Evolutionary conservation across 2,329 filamentous ascomycete genomes (phyloP).

Genomic region (Diaporthe ilicicola): DNA sequence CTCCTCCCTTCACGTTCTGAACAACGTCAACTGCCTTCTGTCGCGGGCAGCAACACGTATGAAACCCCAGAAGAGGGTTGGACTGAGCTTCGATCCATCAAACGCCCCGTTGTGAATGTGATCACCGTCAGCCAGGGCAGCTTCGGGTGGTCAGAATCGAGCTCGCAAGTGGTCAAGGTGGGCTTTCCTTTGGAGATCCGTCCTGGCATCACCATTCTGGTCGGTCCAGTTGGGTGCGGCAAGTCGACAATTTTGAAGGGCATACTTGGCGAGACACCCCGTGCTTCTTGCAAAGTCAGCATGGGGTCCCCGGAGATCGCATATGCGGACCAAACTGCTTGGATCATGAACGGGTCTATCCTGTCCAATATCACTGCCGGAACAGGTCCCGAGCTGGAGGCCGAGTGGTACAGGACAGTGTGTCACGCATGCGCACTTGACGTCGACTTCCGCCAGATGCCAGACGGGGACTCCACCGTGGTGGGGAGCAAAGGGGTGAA

Average conservation of each 20-base stretch:
- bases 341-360: conserved; percentile 44
- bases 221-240: conserved; percentile 48
- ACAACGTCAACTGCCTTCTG: conserved; percentile 10
- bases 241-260: conserved; percentile 46
- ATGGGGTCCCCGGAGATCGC: conserved; percentile 35
- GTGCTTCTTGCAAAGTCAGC: conserved; percentile 35
- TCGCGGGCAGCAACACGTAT: rapidly evolving
- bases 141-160: conserved; percentile 31
- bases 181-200: conserved; percentile 9
- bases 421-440: conserved; percentile 48
- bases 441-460: conserved; percentile 44
- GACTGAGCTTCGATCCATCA: not conserved
- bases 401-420: conserved; percentile 43
- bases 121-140: conserved; percentile 1
- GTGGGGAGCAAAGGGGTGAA: conserved; percentile 55
- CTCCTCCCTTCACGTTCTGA: conserved; percentile 35
- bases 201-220: conserved; percentile 37
- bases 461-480: conserved; percentile 47
- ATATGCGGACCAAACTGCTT: conserved; percentile 46
- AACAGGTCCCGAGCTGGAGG: conserved; percentile 38
- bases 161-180: conserved; percentile 26
- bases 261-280: conserved; percentile 42
- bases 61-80: not conserved
- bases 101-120: no score
- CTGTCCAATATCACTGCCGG: conserved; percentile 44